These are phyloP conservation scores for Suhomyces ambrosiae DNA, from an alignment of 1,139 yeast genomes.

Conservation along the genomic window DNA sequence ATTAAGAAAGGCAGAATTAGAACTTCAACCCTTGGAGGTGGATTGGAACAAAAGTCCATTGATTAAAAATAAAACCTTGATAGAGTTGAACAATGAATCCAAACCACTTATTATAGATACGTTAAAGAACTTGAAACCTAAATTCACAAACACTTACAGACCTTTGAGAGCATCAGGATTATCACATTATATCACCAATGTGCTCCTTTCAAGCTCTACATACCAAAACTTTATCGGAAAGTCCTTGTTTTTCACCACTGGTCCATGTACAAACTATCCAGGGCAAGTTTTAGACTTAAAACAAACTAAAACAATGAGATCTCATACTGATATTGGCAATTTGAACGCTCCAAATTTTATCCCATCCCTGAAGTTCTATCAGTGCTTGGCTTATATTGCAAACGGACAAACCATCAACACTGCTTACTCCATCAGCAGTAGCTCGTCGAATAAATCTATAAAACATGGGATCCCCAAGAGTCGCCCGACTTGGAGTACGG, in stretches of 20 bases:
- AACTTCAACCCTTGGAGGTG: slow-evolving; percentile 1
- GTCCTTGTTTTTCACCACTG: slow-evolving; percentile 32
- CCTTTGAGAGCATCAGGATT: slow-evolving; percentile 38
- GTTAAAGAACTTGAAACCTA: slow-evolving; percentile 25
- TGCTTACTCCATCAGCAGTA: slow-evolving; percentile 22
- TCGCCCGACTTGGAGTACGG: slow-evolving; percentile 33
- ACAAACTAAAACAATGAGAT: slow-evolving; percentile 23
- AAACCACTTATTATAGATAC: slow-evolving; percentile 14
- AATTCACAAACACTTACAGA: slow-evolving; percentile 28
- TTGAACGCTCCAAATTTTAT: slow-evolving; percentile 30
- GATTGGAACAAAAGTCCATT: slow-evolving; percentile 17
- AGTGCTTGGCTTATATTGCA: slow-evolving; percentile 32
- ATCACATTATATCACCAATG: slow-evolving; percentile 29
- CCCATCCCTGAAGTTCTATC: slow-evolving; percentile 31
- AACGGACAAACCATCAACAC: slow-evolving; percentile 31
- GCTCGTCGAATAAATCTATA: slow-evolving; percentile 27
- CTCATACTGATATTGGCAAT: slow-evolving; percentile 39
- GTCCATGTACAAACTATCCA: slow-evolving; percentile 40
- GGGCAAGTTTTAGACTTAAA: slow-evolving; percentile 31
- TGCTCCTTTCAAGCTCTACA: slow-evolving; percentile 23
- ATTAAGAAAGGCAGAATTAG: slow-evolving; percentile 15
- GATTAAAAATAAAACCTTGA: slow-evolving; percentile 10
- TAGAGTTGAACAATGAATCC: slow-evolving; percentile 5
- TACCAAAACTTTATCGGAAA: slow-evolving; percentile 28
- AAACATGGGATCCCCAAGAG: slow-evolving; percentile 22